Base-by-base conservation (phyloP, 2,329 filamentous ascomycete species). In the Aspergillus sp. region DNA sequence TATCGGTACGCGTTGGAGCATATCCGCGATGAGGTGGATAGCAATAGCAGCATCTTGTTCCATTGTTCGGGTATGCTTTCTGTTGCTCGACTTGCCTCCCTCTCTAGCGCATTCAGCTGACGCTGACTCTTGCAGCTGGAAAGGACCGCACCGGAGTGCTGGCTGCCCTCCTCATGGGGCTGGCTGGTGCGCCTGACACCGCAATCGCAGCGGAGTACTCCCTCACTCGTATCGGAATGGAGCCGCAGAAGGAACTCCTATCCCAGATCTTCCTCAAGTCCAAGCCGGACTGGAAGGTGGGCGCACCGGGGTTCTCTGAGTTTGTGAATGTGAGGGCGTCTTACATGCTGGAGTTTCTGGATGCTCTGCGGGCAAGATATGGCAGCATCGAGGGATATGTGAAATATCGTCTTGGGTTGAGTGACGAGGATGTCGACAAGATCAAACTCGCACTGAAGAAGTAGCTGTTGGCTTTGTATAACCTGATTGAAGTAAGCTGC, bases 71-170 rank as follows among this genome's bases (percentile, higher is more conserved):
- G 65, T 67, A 33, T 47, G 61, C 8, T 11, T n/a, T 11, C 5
- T 26, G 6, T 17, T 42, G 3, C n/a, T 36, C 33, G 13, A 17
- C 38, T 22, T 16, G 32, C 38, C 20, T 11, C 11, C 10, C 35
- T 20, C 19, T 42, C 2, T 22, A 86, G 83, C 19, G 19, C 38
- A 17, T 13, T 10, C 7, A 42, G 16, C n/a, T n/a, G n/a, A n/a
- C n/a, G n/a, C 38, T 42, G 16, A 19, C 19, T 17, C 5, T 19
- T 22, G 14, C 40, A 2, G 88, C 87, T 0, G 88, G 88, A 16
- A 92, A 91, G 70, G 88, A 92, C 67, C 79, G 88, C 26, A 91
- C 88, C 0, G 88, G 88, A 1, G 79, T 91, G 3, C 69, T 90
- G n/a, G 81, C 83, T 33, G 87, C 86, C 3, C 69, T 92, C 3